Conservation (phyloP, 2,329 filamentous ascomycete genomes). For the Aurifilum marmelostoma region DNA sequence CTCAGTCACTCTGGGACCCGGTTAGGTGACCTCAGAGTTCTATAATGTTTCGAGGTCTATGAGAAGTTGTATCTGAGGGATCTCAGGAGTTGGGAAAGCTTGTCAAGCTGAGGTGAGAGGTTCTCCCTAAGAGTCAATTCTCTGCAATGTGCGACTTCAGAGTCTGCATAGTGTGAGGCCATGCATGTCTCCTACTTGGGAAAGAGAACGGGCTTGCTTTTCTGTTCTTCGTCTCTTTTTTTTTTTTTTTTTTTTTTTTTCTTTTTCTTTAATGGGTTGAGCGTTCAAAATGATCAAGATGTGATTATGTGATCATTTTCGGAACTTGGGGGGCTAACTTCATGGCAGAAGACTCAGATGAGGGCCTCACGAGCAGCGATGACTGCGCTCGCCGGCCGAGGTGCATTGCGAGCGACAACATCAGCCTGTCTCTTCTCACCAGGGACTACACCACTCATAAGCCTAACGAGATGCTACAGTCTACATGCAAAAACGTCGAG, state of each 20-base stretch:
- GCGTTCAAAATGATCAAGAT: neutral
- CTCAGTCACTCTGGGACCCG: neutral
- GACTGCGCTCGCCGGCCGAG: slow-evolving; percentile 2
- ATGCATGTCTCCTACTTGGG: neutral
- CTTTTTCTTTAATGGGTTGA: neutral
- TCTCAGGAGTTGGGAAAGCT: neutral
- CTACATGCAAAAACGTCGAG: slow-evolving; percentile 1
- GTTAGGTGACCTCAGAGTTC: neutral
- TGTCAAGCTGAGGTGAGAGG: neutral
- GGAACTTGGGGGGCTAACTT: neutral
- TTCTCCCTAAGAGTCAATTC: neutral
- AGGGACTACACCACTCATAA: neutral
- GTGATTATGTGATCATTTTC: neutral
- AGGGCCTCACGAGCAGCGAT: slow-evolving; percentile 8
- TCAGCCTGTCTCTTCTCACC: neutral
- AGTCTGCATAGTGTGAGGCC: neutral
- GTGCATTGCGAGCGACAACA: neutral
- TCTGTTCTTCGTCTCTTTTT: neutral
- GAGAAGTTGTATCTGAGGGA: neutral
- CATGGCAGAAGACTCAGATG: neutral
- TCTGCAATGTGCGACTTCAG: neutral
- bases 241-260: neutral
- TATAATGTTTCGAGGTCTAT: neutral
- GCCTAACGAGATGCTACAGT: neutral
- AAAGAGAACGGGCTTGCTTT: neutral